Percentiles rank a stretch among this genome's conserved stretches.
Evolutionary conservation across 2,329 filamentous ascomycete genomes (phyloP).

Genomic region (Trematosphaeria pertusa): DNA sequence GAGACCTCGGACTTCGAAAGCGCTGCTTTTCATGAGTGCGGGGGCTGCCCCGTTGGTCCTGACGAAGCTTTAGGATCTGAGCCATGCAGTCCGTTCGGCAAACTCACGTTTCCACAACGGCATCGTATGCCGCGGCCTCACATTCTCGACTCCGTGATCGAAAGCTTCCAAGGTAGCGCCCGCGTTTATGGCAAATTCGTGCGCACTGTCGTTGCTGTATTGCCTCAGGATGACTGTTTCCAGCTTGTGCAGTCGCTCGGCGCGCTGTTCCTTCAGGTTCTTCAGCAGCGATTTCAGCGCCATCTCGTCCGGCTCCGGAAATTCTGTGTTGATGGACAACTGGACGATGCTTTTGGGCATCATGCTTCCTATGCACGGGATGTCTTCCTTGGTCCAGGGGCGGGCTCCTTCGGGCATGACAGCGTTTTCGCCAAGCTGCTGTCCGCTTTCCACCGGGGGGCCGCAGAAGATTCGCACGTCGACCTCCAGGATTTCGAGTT

Average conservation of each 20-base stretch:
- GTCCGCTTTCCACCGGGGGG: constrained; percentile 43
- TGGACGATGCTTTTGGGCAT: constrained; percentile 36
- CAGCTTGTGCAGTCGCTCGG: constrained; percentile 24
- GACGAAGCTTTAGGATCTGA: neutral
- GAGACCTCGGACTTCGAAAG: no score
- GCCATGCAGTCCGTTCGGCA: constrained; percentile 17
- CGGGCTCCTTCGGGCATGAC: constrained; percentile 24
- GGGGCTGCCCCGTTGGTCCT: no score
- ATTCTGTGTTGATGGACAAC: constrained; percentile 40
- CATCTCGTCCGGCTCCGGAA: constrained; percentile 26
- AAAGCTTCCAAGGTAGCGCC: constrained; percentile 32
- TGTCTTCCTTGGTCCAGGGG: constrained; percentile 37
- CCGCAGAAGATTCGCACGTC: constrained; percentile 42
- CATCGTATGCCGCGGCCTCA: constrained; percentile 34
- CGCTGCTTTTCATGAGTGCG: no score
- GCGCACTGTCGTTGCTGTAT: constrained; percentile 25
- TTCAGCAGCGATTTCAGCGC: constrained; percentile 36
- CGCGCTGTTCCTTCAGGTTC: constrained; percentile 33
- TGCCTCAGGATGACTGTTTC: constrained; percentile 34
- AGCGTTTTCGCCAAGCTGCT: constrained; percentile 29
- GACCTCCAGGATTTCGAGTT: constrained; percentile 35
- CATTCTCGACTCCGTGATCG: constrained; percentile 16
- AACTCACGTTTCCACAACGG: constrained; percentile 44
- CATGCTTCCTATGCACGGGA: constrained; percentile 45
- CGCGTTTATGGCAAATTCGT: constrained; percentile 21